Base-by-base conservation (phyloP, 306 rosid genomes). In the Boehmeria nivea region DNA sequence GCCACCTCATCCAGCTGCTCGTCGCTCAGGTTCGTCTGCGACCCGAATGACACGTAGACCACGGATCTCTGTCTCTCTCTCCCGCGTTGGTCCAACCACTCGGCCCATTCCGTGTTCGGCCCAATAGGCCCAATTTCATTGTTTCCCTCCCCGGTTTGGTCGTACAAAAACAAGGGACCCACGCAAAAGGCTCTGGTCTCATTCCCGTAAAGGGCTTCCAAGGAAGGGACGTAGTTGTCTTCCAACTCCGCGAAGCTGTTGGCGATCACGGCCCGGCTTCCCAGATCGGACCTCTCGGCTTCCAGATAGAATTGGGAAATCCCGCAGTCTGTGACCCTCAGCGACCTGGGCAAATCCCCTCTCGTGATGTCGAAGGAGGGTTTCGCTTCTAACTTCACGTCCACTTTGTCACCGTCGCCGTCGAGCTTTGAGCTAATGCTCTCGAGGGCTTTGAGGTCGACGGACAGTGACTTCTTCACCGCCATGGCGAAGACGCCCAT, bases 1-100 rank as follows among this genome's bases (percentile, higher is more conserved):
- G 61, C 64, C 46, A 71, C 28, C 43, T 71, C 73, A 6, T 70
- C 66, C 22, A 76, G 66, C 52, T 76, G 77, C 13, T 54, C 72
- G 2, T 37, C 67, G 1, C 60, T 25, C 50, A 66, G 12, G 17
- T 51, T 28, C 8, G 64, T 63, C 46, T 42, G 63, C 1, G 76
- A 47, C 33, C 81, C 81, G 21, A 75, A 75, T 1, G 70, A 62
- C 11, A 61, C 72, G 16, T 70, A 75, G 0, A 75, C 27, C 45
- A 70, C 69, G n/a, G 67, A 65, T 2, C 45, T 61, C 24, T 20
- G 36, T 8, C 43, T 28, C 19, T 40, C 45, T 14, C 45, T 43
- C 20, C 17, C 33, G 33, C 16, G 40, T 8, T 39, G 37, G 22
- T 42, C 62, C 51, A 57, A 11, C 64, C 58, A 66, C 9, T 34